phyloP scores from a whole-genome alignment of 129 eudicot genomes.

The Chrysanthemum lavandulifolium region DNA sequence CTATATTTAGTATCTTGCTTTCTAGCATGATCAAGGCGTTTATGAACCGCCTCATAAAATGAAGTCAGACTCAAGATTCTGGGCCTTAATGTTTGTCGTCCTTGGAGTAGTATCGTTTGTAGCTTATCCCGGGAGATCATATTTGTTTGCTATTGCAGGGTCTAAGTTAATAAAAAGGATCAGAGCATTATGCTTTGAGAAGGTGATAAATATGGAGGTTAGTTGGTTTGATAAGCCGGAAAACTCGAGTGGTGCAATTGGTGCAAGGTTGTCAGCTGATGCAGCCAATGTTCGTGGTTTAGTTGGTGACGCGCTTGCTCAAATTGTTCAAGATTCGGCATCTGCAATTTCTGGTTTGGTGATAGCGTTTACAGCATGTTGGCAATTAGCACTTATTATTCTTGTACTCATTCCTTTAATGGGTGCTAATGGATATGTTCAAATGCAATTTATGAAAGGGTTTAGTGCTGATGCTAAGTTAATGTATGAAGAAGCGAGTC shows the following conservation, averaged over 20 bases:
- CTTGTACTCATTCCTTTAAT: conserved; percentile 67
- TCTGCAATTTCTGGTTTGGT: conserved; percentile 46
- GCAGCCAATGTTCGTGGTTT: conserved; percentile 29
- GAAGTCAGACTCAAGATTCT: conserved; percentile 56
- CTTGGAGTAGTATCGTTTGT: conserved; percentile 54
- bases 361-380: conserved; percentile 73
- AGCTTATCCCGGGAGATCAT: conserved; percentile 59
- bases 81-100: conserved; percentile 70
- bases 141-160: conserved; percentile 73
- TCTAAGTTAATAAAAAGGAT: conserved; percentile 57
- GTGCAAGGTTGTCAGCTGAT: conserved; percentile 81
- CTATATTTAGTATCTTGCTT: conserved; percentile 58
- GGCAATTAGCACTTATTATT: conserved; percentile 67
- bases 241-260: conserved; percentile 75
- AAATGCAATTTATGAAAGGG: conserved; percentile 64
- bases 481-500: conserved; percentile 86
- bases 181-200: conserved; percentile 64
- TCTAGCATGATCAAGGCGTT: conserved; percentile 64
- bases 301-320: conserved; percentile 78
- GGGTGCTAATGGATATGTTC: conserved; percentile 55
- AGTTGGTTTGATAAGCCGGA: conserved; percentile 82
- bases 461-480: conserved; percentile 81
- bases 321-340: conserved; percentile 61
- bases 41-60: conserved; percentile 52
- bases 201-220: conserved; percentile 67